Evolutionary conservation across 2,329 filamentous ascomycete species (phyloP), one percentile per base, ranked within the genome.

Genomic region (Microcyclosporella mali): DNA sequence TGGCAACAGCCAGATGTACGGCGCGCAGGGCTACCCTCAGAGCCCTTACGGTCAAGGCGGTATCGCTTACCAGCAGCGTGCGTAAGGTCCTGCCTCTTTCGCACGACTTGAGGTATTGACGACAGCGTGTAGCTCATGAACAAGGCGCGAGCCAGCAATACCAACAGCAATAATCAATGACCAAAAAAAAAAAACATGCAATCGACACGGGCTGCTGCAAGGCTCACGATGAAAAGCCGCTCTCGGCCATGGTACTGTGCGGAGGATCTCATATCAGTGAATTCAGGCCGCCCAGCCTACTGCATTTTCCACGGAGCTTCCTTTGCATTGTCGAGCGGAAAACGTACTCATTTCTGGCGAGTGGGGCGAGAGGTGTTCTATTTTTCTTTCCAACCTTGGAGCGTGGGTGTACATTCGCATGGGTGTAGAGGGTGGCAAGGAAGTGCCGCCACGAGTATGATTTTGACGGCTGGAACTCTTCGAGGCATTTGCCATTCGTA

Each of bases 11-110:
- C 64, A 66, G 53, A 62, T 67, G 50, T 72, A 71, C 57, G 59
- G 66, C 57, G 67, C 61, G 59, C 68, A 62, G 57, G 71, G 69
- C 61, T 74, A 73, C 52, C 70, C 71, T 18, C 70, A 71, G 53
- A 73, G 70, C 45, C 70, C 71, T 12, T 74, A 74, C 55, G 65
- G 56, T 25, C 66, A 64, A 48, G 67, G 68, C 52, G 68, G 67
- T 55, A 63, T 70, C 53, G 71, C 71, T 59, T 39, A 74, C 50
- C 61, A 62, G 52, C 62, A 63, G 52, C 62, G 58, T 61, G 51
- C 55, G 58, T 59, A 49, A 51, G 33, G 39, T 35, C 40, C 39
- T 48, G 36, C 37, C 43, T 40, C 43, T 42, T 37, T 34, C 37
- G 41, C 39, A 37, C 34, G 41, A 33, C 29, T 21, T 37, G 33